Evolutionary conservation across 768 basidiomycete species (phyloP).

Genomic region (Mrakia frigida): DNA sequence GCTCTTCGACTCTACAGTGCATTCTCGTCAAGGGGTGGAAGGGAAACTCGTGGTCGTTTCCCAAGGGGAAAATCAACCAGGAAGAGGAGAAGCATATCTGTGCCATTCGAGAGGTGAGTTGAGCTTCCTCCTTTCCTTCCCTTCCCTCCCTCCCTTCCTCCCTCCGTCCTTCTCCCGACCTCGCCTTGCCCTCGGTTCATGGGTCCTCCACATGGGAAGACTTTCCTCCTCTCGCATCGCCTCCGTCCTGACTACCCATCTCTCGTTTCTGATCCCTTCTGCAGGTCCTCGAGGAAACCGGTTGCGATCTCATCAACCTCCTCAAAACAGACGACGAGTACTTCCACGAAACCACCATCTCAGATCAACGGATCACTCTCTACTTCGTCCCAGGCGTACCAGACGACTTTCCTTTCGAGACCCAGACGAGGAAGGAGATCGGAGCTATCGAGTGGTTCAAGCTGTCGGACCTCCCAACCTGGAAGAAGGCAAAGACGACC

Average conservation of each 20-base stretch:
- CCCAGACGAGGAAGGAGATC: constrained; percentile 95
- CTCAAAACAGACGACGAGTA: constrained; percentile 53
- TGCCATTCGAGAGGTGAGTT: constrained; percentile 80
- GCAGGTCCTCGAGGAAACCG: constrained; percentile 94
- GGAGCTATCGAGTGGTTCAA: constrained; percentile 98
- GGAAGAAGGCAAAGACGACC: constrained; percentile 63
- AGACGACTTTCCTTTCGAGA: constrained; percentile 82
- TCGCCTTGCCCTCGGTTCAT: neutral
- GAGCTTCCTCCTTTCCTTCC: neutral
- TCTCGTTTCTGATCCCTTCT: neutral
- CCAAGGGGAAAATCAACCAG: constrained; percentile 98
- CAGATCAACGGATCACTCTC: constrained; percentile 71
- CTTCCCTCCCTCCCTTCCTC: no score
- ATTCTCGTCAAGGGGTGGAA: constrained; percentile 99
- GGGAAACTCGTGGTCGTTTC: constrained; percentile 96
- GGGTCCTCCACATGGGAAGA: neutral
- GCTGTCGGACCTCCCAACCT: constrained; percentile 81
- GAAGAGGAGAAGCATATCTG: constrained; percentile 76
- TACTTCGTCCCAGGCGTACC: constrained; percentile 84
- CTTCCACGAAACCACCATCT: constrained; percentile 77
- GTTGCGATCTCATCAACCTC: constrained; percentile 60
- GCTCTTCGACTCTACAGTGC: constrained; percentile 53
- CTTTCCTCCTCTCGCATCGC: no score
- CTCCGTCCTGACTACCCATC: neutral
- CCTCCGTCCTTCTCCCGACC: neutral